A percentile compares a stretch with the other conserved stretches of the same genome.
Conservation (phyloP, 306 rosid species). For the Pterocarpus santalinus region DNA sequence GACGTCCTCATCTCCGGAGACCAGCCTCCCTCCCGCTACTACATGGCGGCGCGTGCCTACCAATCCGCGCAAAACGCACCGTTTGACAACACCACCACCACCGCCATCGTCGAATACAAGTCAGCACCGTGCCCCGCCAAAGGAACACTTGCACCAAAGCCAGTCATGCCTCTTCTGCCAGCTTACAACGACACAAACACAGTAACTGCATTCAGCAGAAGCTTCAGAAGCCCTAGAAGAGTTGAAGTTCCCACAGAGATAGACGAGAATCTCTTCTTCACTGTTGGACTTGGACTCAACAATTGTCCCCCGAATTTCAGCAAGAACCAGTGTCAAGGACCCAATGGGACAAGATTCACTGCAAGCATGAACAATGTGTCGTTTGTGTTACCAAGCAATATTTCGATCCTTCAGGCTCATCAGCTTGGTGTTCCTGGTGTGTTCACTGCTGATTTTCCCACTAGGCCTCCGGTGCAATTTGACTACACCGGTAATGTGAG, state of each 20-base stretch:
- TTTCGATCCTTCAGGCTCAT: constrained; percentile 81
- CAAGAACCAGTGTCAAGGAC: constrained; percentile 74
- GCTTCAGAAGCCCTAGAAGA: constrained; percentile 64
- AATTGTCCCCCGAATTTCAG: constrained; percentile 67
- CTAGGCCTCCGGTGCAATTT: constrained; percentile 71
- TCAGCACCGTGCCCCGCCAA: constrained; percentile 72
- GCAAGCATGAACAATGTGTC: constrained; percentile 94
- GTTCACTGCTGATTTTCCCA: constrained; percentile 77
- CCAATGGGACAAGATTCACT: constrained; percentile 86
- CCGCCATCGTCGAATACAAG: constrained; percentile 81
- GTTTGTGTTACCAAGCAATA: constrained; percentile 68
- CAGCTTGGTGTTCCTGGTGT: constrained; percentile 71
- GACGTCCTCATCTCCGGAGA: constrained; percentile 84
- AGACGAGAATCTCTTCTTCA: constrained; percentile 82
- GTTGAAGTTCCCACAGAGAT: constrained; percentile 69
- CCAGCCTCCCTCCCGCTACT: constrained; percentile 80
- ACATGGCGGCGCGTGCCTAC: constrained; percentile 90
- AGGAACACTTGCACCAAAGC: constrained; percentile 48
- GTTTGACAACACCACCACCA: constrained; percentile 89
- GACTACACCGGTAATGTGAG: constrained; percentile 92
- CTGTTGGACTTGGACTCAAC: constrained; percentile 83
- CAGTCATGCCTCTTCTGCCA: constrained; percentile 73
- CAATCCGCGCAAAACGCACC: constrained; percentile 77
- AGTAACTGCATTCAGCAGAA: constrained; percentile 69
- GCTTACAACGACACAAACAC: constrained; percentile 87